Conservation (phyloP, 2,329 filamentous ascomycete genomes). For the Fusarium sp. region DNA sequence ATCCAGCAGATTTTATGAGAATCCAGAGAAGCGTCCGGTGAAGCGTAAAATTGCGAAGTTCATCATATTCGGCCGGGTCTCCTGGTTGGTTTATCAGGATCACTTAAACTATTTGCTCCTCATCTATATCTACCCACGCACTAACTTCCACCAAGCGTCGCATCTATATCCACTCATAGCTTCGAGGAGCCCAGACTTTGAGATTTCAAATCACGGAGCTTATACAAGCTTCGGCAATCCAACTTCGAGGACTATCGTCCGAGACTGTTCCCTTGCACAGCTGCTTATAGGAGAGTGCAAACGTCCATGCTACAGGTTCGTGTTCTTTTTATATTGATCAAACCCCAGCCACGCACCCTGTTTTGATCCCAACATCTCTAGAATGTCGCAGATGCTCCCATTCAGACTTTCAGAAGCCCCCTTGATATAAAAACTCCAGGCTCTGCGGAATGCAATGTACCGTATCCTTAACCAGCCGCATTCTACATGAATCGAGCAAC, state of each 20-base stretch:
- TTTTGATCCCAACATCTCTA: constrained; percentile 42
- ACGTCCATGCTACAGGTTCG: constrained; percentile 31
- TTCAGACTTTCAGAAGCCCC: constrained; percentile 35
- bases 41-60: neutral
- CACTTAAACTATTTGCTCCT: constrained; percentile 8
- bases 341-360: constrained; percentile 22
- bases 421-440: constrained; percentile 45
- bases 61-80: neutral
- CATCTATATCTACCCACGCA: constrained; percentile 29
- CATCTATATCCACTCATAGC: constrained; percentile 10
- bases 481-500: constrained; percentile 45
- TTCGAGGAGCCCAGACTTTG: neutral
- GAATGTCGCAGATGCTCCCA: constrained; percentile 41
- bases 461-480: constrained; percentile 40
- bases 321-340: constrained; percentile 38
- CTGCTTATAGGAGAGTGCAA: neutral
- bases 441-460: constrained; percentile 48
- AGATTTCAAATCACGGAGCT: neutral
- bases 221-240: constrained; percentile 1
- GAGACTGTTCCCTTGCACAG: constrained; percentile 7
- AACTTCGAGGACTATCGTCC: neutral
- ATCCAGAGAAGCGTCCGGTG: too few relatives aligned
- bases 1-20: too few relatives aligned
- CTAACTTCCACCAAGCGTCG: constrained; percentile 4
- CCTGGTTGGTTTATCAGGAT: neutral